These are phyloP conservation scores for Triticum dicoccoides DNA, from an alignment of 176 grass and related monocot genomes.

Conservation along the genomic window DNA sequence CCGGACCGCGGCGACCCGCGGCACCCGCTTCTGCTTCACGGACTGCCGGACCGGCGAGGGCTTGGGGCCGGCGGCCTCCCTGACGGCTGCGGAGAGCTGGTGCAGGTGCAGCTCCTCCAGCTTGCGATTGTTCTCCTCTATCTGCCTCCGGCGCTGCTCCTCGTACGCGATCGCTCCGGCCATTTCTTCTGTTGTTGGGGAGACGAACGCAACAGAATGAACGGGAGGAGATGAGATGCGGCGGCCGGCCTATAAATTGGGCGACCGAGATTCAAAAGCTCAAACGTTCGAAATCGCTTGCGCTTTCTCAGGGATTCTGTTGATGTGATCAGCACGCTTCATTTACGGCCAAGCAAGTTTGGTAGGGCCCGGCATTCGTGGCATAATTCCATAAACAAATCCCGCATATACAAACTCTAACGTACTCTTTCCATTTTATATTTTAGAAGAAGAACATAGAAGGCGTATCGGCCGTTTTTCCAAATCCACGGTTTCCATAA, in stretches of 20 bases:
- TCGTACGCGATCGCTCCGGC: slow-evolving; percentile 50
- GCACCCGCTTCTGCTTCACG: slow-evolving; percentile 45
- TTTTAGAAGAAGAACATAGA: no score
- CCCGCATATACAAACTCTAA: no score
- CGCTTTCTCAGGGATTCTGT: no score
- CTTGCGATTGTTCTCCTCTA: slow-evolving; percentile 76
- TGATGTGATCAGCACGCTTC: no score
- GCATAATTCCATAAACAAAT: no score
- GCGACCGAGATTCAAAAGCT: slow-evolving; percentile 6
- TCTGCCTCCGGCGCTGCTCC: slow-evolving; percentile 53
- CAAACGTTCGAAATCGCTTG: neutral
- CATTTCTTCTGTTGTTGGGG: slow-evolving; percentile 2
- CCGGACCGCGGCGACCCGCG: neutral
- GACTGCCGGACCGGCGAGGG: slow-evolving; percentile 43
- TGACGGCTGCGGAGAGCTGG: slow-evolving; percentile 55
- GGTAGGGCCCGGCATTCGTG: no score
- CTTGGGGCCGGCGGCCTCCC: slow-evolving; percentile 48
- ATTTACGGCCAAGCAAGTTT: no score
- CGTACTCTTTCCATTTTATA: no score
- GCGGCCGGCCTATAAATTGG: neutral
- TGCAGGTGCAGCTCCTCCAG: slow-evolving; percentile 68
- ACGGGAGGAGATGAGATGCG: neutral
- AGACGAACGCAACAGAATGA: neutral
- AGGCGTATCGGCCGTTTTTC: no score
- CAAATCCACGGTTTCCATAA: no score